Conservation (phyloP, 2,329 filamentous ascomycete genomes). For the Zymoseptoria crescenta region DNA sequence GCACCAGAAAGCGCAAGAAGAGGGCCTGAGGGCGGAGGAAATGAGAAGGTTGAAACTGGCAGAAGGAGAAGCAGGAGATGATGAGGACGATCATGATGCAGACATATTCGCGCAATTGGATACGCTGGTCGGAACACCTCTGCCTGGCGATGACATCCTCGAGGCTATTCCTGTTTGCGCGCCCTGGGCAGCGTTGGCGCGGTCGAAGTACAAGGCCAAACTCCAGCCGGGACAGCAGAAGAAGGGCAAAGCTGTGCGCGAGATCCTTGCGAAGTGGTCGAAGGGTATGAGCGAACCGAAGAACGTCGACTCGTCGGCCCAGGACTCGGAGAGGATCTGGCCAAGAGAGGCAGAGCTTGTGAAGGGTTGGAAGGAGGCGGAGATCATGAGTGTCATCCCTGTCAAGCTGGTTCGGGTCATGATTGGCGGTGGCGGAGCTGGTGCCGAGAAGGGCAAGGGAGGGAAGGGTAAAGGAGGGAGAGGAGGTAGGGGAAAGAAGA, state of each 20-base stretch:
- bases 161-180: constrained; percentile 56
- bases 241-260: constrained; percentile 89
- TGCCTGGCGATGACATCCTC: constrained; percentile 74
- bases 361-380: constrained; percentile 69
- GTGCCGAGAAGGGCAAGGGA: constrained; percentile 34
- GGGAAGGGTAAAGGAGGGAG: constrained; percentile 24
- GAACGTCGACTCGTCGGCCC: constrained; percentile 38
- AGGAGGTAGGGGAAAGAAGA: constrained; percentile 23
- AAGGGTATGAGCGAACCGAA: constrained; percentile 49
- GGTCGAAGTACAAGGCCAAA: constrained; percentile 90
- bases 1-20: constrained; percentile 67
- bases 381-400: constrained; percentile 72
- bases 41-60: constrained; percentile 52
- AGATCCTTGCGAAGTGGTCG: constrained; percentile 78
- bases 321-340: constrained; percentile 67
- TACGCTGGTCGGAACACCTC: constrained; percentile 65
- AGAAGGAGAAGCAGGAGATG: constrained; percentile 39
- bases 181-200: constrained; percentile 55
- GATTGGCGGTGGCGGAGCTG: constrained; percentile 47
- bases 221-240: constrained; percentile 83
- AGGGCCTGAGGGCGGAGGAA: constrained; percentile 71
- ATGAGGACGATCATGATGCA: constrained; percentile 26
- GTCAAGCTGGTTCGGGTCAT: constrained; percentile 75
- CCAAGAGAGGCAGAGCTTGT: constrained; percentile 79
- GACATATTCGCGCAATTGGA: constrained; percentile 53